phyloP scores from a whole-genome alignment of 306 rosid genomes.

The Crataegus laevigata region DNA sequence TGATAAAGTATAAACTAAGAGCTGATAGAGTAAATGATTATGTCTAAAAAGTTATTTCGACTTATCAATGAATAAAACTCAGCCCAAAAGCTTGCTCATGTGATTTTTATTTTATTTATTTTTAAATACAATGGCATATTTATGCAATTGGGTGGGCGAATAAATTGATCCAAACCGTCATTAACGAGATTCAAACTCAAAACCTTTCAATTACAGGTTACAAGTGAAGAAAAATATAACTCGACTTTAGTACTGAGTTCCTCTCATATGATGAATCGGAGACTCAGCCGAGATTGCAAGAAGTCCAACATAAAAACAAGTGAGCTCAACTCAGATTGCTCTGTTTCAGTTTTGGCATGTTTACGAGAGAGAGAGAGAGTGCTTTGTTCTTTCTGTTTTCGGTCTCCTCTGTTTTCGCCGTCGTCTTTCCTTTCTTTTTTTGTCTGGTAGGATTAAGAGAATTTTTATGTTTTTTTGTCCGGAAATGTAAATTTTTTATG shows the following conservation, averaged over 20 bases:
- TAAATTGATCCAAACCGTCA: too few relatives aligned
- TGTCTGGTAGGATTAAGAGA: constrained; percentile 1
- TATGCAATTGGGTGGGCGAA: too few relatives aligned
- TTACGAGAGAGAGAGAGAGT: not conserved
- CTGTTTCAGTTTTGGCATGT: not conserved
- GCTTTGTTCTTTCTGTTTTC: not conserved
- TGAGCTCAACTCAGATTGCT: not conserved
- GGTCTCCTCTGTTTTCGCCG: not conserved
- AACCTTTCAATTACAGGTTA: too few relatives aligned
- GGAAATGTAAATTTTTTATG: constrained; percentile 38
- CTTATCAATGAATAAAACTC: not conserved
- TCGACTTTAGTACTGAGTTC: too few relatives aligned
- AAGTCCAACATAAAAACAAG: constrained; percentile 4
- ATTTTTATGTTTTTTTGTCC: constrained; percentile 12
- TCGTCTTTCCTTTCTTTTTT: not conserved
- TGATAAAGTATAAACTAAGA: too few relatives aligned
- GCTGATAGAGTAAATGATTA: too few relatives aligned
- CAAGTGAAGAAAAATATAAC: too few relatives aligned
- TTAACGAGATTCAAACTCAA: too few relatives aligned
- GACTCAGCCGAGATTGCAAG: not conserved
- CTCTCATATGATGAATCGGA: not conserved
- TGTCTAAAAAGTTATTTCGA: too few relatives aligned
- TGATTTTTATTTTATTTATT: not conserved
- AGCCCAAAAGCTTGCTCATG: not conserved
- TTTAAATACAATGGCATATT: too few relatives aligned